These are phyloP conservation scores for Orbilia brochopaga DNA, from an alignment of 2,329 filamentous ascomycete species.

Conservation along the genomic window DNA sequence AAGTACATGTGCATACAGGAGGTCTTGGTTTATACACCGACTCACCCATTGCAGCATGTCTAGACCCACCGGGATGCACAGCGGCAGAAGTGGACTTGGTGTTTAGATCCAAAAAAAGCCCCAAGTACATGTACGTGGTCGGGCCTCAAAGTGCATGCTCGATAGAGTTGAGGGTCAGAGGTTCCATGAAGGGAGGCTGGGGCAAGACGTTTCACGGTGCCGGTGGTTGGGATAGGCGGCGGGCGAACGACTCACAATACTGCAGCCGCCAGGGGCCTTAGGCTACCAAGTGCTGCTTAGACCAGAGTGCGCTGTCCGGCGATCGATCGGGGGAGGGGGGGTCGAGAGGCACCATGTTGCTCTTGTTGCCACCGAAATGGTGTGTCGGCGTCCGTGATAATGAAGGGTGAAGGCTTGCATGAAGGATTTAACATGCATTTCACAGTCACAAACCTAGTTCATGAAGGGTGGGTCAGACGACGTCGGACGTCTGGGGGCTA, in stretches of 20 bases:
- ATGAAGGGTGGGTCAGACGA: not conserved
- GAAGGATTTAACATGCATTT: conserved; percentile 17
- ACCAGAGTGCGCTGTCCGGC: not conserved
- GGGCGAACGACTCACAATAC: conserved; percentile 24
- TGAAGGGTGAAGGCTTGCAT: conserved; percentile 27
- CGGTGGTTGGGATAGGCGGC: conserved; percentile 29
- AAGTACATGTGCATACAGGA: too few species aligned
- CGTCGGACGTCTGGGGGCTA: conserved; percentile 1
- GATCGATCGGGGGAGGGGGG: not conserved
- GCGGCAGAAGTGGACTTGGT: conserved; percentile 1
- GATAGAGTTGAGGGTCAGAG: conserved; percentile 4
- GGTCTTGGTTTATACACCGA: too few species aligned
- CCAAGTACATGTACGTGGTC: not conserved
- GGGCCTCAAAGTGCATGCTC: not conserved
- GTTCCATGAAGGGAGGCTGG: conserved; percentile 25
- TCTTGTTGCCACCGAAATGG: conserved; percentile 14
- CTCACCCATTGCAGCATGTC: not conserved
- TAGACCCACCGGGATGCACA: not conserved
- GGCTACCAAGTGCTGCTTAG: not conserved
- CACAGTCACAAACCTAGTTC: not conserved
- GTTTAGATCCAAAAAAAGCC: conserved; percentile 9
- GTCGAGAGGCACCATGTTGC: not conserved
- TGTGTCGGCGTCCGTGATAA: conserved; percentile 10
- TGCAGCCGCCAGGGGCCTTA: conserved; percentile 13
- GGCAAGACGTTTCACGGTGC: not conserved